A percentile compares a stretch with the other conserved stretches of the same genome.
Evolutionary conservation across 148 eudicot genomes (phyloP).

Genomic region (Vaccinium darrowii): DNA sequence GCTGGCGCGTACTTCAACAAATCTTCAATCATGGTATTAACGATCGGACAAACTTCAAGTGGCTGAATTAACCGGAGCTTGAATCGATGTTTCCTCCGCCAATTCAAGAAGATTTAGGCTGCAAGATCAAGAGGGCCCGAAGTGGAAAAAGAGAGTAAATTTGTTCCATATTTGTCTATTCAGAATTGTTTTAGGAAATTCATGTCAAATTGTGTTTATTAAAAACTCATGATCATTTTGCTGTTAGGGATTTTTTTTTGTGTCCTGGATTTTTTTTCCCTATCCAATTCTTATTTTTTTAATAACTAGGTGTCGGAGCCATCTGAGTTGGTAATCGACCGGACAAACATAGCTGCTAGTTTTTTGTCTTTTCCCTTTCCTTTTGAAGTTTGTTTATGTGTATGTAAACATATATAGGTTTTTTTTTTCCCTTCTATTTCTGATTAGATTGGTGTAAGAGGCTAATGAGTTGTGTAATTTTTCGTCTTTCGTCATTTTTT

Average conservation of each 20-base stretch:
- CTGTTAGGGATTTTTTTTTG: background rate
- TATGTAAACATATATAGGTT: background rate
- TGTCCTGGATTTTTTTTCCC: no score
- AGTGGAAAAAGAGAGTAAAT: slow-evolving; percentile 5
- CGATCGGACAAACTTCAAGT: no score
- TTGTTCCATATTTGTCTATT: background rate
- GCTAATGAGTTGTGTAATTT: background rate
- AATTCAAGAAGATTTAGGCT: slow-evolving; percentile 2
- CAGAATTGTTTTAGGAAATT: background rate
- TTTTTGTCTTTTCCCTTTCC: background rate
- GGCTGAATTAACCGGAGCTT: background rate
- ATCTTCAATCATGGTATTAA: no score
- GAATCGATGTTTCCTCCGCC: slow-evolving; percentile 28
- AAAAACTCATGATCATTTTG: background rate
- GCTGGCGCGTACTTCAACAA: no score
- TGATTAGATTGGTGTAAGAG: slow-evolving; percentile 5
- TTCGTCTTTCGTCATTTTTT: no score
- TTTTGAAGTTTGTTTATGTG: background rate
- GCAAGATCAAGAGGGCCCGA: slow-evolving; percentile 31
- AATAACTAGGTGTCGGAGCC: no score
- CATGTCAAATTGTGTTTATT: background rate
- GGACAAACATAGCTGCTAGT: background rate
- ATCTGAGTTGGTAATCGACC: background rate
- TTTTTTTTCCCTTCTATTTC: background rate
- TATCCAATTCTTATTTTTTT: background rate